phyloP scores from a whole-genome alignment of 305 asterid genomes.

The Fraxinus velutina region DNA sequence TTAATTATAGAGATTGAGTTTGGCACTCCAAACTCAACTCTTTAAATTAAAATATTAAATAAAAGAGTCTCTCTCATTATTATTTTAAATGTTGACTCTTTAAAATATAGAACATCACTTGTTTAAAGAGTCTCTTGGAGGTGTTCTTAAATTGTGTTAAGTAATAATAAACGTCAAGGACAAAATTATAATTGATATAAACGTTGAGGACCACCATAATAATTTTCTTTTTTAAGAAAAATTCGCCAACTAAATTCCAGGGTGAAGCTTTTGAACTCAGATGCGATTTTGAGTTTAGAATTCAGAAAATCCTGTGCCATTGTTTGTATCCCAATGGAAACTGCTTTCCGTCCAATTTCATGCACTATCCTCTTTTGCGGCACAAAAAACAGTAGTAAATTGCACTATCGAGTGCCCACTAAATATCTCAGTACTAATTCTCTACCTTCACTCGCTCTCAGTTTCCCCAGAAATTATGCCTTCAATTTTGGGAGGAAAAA shows the following conservation, averaged over 20 bases:
- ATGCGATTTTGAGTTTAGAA: not conserved
- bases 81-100: no score
- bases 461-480: conserved; percentile 23
- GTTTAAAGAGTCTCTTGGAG: no score
- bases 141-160: not conserved
- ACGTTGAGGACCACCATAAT: not conserved
- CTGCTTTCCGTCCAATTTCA: conserved; percentile 38
- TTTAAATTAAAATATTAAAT: no score
- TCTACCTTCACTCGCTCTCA: conserved; percentile 19
- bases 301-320: not conserved
- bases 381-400: conserved; percentile 10
- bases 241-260: not conserved
- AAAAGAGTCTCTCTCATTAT: no score
- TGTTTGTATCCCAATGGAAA: conserved; percentile 34
- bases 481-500: conserved; percentile 23
- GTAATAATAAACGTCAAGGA: not conserved
- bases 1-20: no score
- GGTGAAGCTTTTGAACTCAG: not conserved
- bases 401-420: conserved; percentile 20
- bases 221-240: not conserved
- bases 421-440: conserved; percentile 23
- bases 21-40: no score
- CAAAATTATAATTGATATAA: not conserved
- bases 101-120: no score
- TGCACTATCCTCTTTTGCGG: conserved; percentile 26